These are phyloP conservation scores for Dactylis glomerata DNA, from an alignment of 176 grass and related monocot genomes.

Conservation along the genomic window DNA sequence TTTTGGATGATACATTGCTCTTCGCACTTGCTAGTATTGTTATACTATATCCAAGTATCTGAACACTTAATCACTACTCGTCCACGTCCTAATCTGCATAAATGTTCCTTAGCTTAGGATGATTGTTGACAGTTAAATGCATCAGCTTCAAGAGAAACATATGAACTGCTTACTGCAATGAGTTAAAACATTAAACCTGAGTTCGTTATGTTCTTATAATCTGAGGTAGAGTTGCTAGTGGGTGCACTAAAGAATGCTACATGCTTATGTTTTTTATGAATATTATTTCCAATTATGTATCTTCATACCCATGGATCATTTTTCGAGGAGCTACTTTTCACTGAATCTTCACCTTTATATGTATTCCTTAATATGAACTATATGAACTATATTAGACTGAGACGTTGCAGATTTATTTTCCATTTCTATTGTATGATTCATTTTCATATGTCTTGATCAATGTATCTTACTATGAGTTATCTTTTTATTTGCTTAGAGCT, in stretches of 20 bases:
- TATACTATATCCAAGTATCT: constrained; percentile 3
- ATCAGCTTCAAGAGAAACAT: not conserved
- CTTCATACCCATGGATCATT: not conserved
- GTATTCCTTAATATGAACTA: not conserved
- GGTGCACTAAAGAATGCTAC: not conserved
- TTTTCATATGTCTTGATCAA: not conserved
- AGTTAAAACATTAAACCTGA: not conserved
- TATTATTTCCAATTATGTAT: not conserved
- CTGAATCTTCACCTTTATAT: not conserved
- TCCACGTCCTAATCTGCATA: constrained; percentile 9
- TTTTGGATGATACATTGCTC: constrained; percentile 19
- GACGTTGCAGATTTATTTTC: not conserved
- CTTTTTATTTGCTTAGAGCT: constrained; percentile 61
- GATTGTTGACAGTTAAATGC: not conserved
- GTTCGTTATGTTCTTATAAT: constrained; percentile 1
- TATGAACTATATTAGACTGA: not conserved
- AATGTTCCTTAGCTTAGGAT: not conserved
- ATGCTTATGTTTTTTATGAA: not conserved
- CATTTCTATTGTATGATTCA: not conserved
- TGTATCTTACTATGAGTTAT: constrained; percentile 24
- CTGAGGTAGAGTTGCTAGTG: not conserved
- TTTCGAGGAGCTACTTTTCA: not conserved
- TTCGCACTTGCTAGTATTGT: constrained; percentile 2
- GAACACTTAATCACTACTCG: not conserved
- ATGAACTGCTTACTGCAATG: not conserved